Conservation (phyloP, 2,329 filamentous ascomycete species). For the Clarireedia sp. region DNA sequence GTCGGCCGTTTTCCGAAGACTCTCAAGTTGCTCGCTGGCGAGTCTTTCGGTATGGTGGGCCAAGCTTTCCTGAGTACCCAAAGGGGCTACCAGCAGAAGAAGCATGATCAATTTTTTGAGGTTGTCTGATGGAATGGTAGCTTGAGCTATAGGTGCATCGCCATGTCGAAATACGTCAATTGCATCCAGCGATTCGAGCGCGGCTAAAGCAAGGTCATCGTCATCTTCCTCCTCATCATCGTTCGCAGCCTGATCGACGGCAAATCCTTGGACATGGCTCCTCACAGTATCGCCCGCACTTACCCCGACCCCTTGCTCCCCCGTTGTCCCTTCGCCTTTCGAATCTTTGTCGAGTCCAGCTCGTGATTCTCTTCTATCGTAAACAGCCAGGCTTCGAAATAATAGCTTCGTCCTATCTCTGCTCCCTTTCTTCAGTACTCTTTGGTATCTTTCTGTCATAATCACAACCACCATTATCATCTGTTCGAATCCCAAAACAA, state of each 20-base stretch:
- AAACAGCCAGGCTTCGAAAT: constrained; percentile 64
- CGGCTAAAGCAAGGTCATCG: constrained; percentile 59
- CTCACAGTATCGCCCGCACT: constrained; percentile 14
- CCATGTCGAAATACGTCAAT: constrained; percentile 51
- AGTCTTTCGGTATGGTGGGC: constrained; percentile 52
- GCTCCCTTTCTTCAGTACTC: constrained; percentile 51
- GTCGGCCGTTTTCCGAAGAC: constrained; percentile 54
- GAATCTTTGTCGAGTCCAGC: constrained; percentile 13
- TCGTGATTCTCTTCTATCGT: constrained; percentile 47
- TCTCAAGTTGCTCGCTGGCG: constrained; percentile 45
- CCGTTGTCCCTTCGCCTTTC: background rate
- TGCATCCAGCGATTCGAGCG: constrained; percentile 60
- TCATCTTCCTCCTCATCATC: constrained; percentile 37
- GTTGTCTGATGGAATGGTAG: constrained; percentile 67
- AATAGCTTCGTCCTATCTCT: constrained; percentile 55
- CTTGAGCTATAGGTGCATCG: constrained; percentile 46
- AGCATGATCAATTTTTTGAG: constrained; percentile 64
- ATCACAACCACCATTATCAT: constrained; percentile 66
- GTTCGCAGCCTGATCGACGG: constrained; percentile 37
- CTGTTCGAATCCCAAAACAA: constrained; percentile 60
- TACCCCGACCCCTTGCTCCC: background rate
- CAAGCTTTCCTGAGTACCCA: constrained; percentile 57
- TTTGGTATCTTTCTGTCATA: constrained; percentile 61
- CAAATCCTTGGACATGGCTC: constrained; percentile 29
- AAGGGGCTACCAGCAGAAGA: constrained; percentile 56